Percentiles rank a stretch among this genome's conserved stretches.
Evolutionary conservation across 441 rosid species (phyloP).

Genomic region (Erodium trifolium): DNA sequence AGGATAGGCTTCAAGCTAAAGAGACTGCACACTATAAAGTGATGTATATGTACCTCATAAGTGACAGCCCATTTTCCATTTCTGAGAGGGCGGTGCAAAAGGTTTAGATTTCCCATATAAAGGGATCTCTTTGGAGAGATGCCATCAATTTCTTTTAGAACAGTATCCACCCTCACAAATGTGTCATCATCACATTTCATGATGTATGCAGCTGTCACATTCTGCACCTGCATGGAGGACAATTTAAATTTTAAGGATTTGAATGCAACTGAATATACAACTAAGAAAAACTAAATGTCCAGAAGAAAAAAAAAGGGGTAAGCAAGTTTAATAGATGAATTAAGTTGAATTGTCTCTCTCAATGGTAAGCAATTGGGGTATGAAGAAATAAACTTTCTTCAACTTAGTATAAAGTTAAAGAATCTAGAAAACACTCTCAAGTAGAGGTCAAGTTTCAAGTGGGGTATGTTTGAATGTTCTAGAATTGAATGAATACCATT

Average conservation of each 20-base stretch:
- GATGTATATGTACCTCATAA: slow-evolving; percentile 55
- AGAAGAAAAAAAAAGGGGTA: not conserved
- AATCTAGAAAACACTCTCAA: not conserved
- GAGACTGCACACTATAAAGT: not conserved
- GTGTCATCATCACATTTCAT: slow-evolving; percentile 82
- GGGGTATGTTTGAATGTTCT: not conserved
- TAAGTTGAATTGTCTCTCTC: not conserved
- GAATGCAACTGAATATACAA: not conserved
- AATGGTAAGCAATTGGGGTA: not conserved
- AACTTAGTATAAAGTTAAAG: not conserved
- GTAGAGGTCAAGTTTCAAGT: not conserved
- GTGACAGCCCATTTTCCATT: slow-evolving; percentile 92
- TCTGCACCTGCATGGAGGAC: slow-evolving; percentile 52
- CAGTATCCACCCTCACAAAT: slow-evolving; percentile 33
- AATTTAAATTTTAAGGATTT: slow-evolving; percentile 15
- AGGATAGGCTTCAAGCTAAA: too few species aligned
- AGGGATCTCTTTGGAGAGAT: slow-evolving; percentile 53
- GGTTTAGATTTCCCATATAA: slow-evolving; percentile 95
- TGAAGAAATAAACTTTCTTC: not conserved
- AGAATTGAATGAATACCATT: not conserved
- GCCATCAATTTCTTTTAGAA: slow-evolving; percentile 67
- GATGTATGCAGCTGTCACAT: slow-evolving; percentile 67
- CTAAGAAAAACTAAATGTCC: too few species aligned
- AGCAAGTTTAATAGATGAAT: too few species aligned
- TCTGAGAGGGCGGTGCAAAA: slow-evolving; percentile 87